Conservation (phyloP, 2,329 filamentous ascomycete genomes). For the Aspergillus tamarii region DNA sequence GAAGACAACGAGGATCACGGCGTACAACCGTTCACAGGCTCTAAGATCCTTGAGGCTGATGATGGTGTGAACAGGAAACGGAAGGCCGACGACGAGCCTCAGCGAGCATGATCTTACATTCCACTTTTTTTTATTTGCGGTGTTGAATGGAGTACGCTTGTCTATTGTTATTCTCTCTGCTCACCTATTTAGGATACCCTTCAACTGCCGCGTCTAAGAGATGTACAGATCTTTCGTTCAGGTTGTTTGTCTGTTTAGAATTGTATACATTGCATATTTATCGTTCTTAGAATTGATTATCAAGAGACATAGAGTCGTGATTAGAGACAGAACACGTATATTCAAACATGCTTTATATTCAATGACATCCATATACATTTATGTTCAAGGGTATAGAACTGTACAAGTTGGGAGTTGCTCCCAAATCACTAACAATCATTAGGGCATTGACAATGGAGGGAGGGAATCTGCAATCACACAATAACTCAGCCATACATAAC, state of each 20-base stretch:
- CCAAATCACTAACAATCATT: slow-evolving; percentile 1
- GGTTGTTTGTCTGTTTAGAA: slow-evolving; percentile 2
- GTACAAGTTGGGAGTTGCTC: not conserved
- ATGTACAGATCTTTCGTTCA: not conserved
- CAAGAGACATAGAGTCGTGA: not conserved
- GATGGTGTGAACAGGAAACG: slow-evolving; percentile 30
- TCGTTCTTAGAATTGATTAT: slow-evolving; percentile 1
- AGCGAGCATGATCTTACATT: slow-evolving; percentile 18
- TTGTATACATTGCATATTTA: slow-evolving; percentile 5
- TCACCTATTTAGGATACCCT: slow-evolving; percentile 12
- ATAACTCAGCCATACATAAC: slow-evolving; percentile 4
- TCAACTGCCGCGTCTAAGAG: slow-evolving; percentile 4
- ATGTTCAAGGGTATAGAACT: slow-evolving; percentile 6
- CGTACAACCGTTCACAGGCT: slow-evolving; percentile 37
- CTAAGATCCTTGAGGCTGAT: slow-evolving; percentile 32
- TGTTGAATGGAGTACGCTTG: not conserved
- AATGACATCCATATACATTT: slow-evolving; percentile 10
- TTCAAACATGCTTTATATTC: slow-evolving; percentile 6
- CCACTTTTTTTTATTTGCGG: not conserved
- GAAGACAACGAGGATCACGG: slow-evolving; percentile 37
- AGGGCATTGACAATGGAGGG: not conserved
- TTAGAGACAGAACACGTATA: slow-evolving; percentile 1
- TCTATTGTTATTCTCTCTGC: slow-evolving; percentile 8
- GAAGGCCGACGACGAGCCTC: slow-evolving; percentile 35
- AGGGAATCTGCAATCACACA: not conserved